Conservation (phyloP, 2,329 filamentous ascomycete species). For the Arthrobotrys megalospora region DNA sequence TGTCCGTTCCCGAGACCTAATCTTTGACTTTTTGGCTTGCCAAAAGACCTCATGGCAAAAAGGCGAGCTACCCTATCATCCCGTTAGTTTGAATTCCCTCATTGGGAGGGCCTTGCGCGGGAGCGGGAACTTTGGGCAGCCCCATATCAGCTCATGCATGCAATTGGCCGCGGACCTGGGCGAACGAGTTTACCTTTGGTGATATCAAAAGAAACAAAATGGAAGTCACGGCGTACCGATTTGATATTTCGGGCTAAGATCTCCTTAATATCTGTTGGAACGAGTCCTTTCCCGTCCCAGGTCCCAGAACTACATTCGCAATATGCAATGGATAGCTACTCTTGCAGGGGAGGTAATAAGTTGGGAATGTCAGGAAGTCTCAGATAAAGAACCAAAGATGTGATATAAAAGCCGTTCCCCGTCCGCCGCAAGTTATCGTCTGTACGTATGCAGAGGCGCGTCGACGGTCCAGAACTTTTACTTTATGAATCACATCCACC, state of each 20-base stretch:
- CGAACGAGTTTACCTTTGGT: constrained; percentile 23
- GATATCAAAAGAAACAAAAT: constrained; percentile 22
- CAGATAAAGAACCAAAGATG: constrained; percentile 30
- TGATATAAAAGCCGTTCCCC: constrained; percentile 45
- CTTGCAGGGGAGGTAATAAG: constrained; percentile 6
- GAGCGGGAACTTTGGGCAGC: constrained; percentile 53
- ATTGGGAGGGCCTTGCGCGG: constrained; percentile 48
- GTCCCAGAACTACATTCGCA: constrained; percentile 8
- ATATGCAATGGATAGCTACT: constrained; percentile 21
- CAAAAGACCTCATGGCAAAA: constrained; percentile 36
- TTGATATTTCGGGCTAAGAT: constrained; percentile 43
- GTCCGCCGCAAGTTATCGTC: constrained; percentile 18
- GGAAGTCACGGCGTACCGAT: constrained; percentile 1
- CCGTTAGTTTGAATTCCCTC: constrained; percentile 38
- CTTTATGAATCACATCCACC: constrained; percentile 5
- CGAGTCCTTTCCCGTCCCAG: constrained; percentile 2
- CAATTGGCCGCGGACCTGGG: constrained; percentile 49
- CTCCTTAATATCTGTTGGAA: constrained; percentile 24
- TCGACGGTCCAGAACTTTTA: constrained; percentile 37
- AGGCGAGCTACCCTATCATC: constrained; percentile 52
- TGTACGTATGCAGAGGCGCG: neutral
- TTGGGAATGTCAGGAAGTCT: constrained; percentile 21
- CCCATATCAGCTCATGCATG: constrained; percentile 32
- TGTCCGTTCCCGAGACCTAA: constrained; percentile 20
- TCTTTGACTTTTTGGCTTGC: constrained; percentile 8